Base-by-base conservation (phyloP, 1,139 yeast genomes). In the Blastobotrys capitulatus region DNA sequence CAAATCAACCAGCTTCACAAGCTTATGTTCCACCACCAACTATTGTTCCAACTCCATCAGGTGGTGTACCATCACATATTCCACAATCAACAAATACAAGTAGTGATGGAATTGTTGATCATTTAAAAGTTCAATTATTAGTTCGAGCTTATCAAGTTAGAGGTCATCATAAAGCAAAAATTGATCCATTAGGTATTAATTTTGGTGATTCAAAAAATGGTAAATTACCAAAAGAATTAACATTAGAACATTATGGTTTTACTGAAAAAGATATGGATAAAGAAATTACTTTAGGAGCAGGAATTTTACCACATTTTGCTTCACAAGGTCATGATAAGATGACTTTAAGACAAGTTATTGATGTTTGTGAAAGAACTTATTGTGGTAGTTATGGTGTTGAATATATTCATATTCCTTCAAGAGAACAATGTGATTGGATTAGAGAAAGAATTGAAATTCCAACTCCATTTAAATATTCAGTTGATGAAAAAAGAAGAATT, bases 91-190 rank as follows among this genome's bases (percentile, higher is more conserved):
- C 65, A 49, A 55, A 60, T 42, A 37, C 2, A 13, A 19, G 20
- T 10, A 35, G 19, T 27, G 54, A 61, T 49, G 89, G 84, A 59
- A 89, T 92, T 49, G 78, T 87, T 59, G 78, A 88, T 55, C 98
- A 94, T 69, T 80, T 92, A 76, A 94, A 92, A 71, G 95, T 89
- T 22, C 99, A 92, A 77, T 80, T 92, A 61, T 77, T 92, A 62
- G 97, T 94, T 54, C 86, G 99, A 70, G 98, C 98, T 41, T 94
- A 90, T 73, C 98, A 92, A 74, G 98, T 92, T 48, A 83, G 97
- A 71, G 99, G 98, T 57, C 98, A 92, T 70, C 86, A 83, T 69
- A 88, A 87, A 74, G 97, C 98, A 46, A 85, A 83, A 64, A 84
- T 90, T 54, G 99, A 92, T 70, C 99, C 99, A 16, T 76, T 92